Base-by-base conservation (phyloP, 495 filamentous ascomycete species). In the Glarea lozoyensis region DNA sequence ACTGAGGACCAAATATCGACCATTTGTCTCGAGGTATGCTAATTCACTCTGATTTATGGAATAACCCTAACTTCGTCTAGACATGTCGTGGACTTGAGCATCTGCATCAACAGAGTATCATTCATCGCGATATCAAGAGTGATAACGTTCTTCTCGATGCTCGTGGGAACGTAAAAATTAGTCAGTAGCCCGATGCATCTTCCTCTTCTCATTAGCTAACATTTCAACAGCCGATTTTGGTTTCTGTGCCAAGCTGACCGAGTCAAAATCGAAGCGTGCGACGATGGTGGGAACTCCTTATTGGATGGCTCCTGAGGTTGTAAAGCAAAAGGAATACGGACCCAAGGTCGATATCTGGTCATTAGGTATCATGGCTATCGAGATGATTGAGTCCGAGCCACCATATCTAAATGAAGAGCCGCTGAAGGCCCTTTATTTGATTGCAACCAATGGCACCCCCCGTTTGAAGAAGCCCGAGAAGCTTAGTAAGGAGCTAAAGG, bases 281-380 rank as follows among this genome's bases (percentile, higher is more conserved):
- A 98, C 92, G 36, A 97, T 98, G 92, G 92, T 98, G 38, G 92
- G 92, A 44, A 98, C 92, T 12, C 92, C 92, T 1, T 98, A 97
- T 69, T 98, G 92, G 92, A 98, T 98, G 92, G 92, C 92, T 2
- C 92, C 92, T 23, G 92, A 98, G 61, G 92, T 98, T 12, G 92
- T 98, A 57, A 97, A 96, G 69, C 92, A 96, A 61, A 95, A 95
- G 69, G 89, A 95, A 60, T 98, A 98, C 57, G 92, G 88, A 27
- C 82, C 84, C 51, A 98, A 98, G 73, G 92, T 97, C 43, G 92
- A 98, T 57, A 95, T 96, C 53, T 97, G 92, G 92, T 96, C 90
- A 10, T 72, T 98, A 37, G 92, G 92, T 54, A 98, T 98, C 67
- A 98, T 97, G 92, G 90, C 92, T 30, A 98, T 98, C 52, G 92